A percentile compares a stretch with the other conserved stretches of the same genome.
phyloP scores from a whole-genome alignment of 768 basidiomycete species.

The Mycena maculata region DNA sequence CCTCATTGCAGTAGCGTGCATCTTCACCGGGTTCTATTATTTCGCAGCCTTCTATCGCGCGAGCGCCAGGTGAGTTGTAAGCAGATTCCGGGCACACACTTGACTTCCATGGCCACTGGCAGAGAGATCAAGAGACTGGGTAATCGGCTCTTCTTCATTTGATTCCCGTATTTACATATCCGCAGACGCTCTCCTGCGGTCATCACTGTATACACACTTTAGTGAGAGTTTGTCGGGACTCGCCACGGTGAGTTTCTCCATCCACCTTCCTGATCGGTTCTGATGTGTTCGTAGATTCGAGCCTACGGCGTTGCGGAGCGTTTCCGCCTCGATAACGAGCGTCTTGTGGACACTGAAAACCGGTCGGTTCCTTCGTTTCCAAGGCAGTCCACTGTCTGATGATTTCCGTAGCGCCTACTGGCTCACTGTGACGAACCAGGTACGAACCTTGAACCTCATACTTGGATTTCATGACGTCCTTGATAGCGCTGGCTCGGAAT shows the following conservation, averaged over 20 bases:
- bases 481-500: slow-evolving; percentile 85
- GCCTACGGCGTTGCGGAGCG: slow-evolving; percentile 85
- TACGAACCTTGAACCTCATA: slow-evolving; percentile 33
- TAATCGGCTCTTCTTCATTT: slow-evolving; percentile 37
- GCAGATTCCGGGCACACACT: slow-evolving; percentile 44
- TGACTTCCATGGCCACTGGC: not conserved
- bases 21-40: slow-evolving; percentile 72
- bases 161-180: slow-evolving; percentile 2
- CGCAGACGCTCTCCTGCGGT: slow-evolving; percentile 85
- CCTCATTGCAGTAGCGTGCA: slow-evolving; percentile 75
- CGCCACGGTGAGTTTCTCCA: slow-evolving; percentile 56
- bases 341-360: slow-evolving; percentile 87
- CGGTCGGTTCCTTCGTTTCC: slow-evolving; percentile 51
- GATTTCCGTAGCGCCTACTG: slow-evolving; percentile 75
- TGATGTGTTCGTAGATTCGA: slow-evolving; percentile 59
- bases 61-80: slow-evolving; percentile 89
- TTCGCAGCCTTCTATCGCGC: slow-evolving; percentile 86
- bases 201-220: slow-evolving; percentile 91
- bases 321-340: slow-evolving; percentile 80
- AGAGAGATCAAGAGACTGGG: slow-evolving; percentile 60
- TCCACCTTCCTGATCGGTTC: not conserved
- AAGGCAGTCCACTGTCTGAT: not conserved
- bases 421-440: slow-evolving; percentile 87
- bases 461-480: slow-evolving; percentile 6
- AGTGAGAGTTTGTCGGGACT: slow-evolving; percentile 90